Conservation (phyloP, 345 rosid species). For the Arabidopsis suecica region DNA sequence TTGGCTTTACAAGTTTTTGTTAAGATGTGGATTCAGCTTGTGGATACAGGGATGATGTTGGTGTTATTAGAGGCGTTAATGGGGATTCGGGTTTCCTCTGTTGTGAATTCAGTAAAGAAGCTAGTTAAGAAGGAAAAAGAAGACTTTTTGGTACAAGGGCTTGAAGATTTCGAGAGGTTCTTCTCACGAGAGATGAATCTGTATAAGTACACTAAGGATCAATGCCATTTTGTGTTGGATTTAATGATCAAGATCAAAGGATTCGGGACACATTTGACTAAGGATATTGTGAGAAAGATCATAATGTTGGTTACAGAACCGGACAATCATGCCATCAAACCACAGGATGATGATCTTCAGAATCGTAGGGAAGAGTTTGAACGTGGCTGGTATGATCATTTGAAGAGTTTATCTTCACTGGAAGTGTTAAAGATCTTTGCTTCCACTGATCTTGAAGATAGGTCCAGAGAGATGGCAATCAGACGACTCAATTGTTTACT, state of each 20-base stretch:
- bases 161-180: not conserved
- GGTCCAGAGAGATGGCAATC: not conserved
- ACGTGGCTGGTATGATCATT: not conserved
- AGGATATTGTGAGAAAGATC: not conserved
- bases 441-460: not conserved
- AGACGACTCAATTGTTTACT: not conserved
- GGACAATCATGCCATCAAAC: not conserved
- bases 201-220: not conserved
- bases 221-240: not conserved
- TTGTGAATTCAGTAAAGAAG: not conserved
- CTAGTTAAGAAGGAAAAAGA: not conserved
- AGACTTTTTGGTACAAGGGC: not conserved
- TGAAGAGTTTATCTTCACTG: not conserved
- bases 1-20: constrained; percentile 8
- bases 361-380: not conserved
- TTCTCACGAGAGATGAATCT: not conserved
- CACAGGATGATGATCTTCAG: not conserved
- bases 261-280: not conserved
- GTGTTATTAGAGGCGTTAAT: not conserved
- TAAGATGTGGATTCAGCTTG: not conserved
- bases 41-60: not conserved
- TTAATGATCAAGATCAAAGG: not conserved
- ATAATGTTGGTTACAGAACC: not conserved
- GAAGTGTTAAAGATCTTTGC: not conserved
- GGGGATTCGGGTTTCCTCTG: not conserved